Base-by-base conservation (phyloP, 352 stramenopile species). In the Globisporangium iwayamae region DNA sequence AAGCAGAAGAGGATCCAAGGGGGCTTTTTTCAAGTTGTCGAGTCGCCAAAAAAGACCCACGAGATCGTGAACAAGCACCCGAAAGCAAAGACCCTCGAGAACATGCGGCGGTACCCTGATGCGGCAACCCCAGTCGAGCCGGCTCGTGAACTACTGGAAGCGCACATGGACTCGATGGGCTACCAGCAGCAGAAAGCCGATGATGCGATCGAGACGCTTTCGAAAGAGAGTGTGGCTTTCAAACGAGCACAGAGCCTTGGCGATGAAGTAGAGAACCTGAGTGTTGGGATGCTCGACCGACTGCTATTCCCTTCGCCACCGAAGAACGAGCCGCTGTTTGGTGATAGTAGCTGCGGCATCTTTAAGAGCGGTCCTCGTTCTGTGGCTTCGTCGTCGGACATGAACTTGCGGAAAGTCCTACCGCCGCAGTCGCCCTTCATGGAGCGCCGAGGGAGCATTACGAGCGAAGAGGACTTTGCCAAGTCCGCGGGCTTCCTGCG, bases 401-500 rank as follows among this genome's bases (percentile, higher is more conserved):
- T 41, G 16, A 20, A 18, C 25, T 34, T 54, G 2, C 25, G 43
- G 16, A 61, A 61, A 20, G 16, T 11, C 1, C 50, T 50, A 6
- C 50, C 32, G 9, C 46, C 47, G n/a, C 55, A 58, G 14, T 65
- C 63, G 18, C 56, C 63, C 13, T 58, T 61, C 38, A 70, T 90
- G n/a, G 79, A 87, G 34, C 78, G 81, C 7, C 71, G 76, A 30
- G 71, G 81, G 38, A 90, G 79, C 60, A 73, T 58, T n/a, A 59
- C 77, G 3, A 85, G 75, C n/a, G 81, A 89, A 53, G 74, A 89
- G 56, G 71, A 82, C 38, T 87, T 90, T 55, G 79, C 75, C 10
- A 79, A 77, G 25, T 90, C 82, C 2, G 82, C 82, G 1, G 82
- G 82, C 1, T 93, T 91, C 53, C 66, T 93, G 6, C 79, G 79